phyloP scores from a whole-genome alignment of 345 rosid species.

The Boechera stricta region DNA sequence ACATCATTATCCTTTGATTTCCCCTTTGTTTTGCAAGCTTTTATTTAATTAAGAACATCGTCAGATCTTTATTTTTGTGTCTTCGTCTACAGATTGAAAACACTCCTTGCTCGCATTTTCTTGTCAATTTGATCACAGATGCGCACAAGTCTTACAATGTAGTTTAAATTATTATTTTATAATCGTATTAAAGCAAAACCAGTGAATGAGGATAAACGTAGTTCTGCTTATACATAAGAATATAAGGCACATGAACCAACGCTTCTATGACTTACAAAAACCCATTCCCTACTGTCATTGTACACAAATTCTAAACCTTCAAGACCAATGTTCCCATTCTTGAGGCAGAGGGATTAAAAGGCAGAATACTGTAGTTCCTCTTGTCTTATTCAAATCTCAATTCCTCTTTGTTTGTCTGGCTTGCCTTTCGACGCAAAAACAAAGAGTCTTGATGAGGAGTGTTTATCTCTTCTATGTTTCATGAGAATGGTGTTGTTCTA shows the following conservation, averaged over 20 bases:
- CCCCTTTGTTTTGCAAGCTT: slow-evolving; percentile 18
- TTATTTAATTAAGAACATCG: slow-evolving; percentile 10
- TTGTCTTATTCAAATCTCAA: slow-evolving; percentile 25
- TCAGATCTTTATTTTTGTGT: not conserved
- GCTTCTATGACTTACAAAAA: not conserved
- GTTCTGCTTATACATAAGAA: slow-evolving; percentile 6
- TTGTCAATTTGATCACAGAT: not conserved
- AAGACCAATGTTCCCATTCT: slow-evolving; percentile 4
- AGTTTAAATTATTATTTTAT: too few species aligned
- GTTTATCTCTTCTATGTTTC: slow-evolving; percentile 43
- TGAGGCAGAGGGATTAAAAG: slow-evolving; percentile 4
- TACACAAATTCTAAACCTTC: slow-evolving; percentile 11
- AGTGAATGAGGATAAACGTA: not conserved
- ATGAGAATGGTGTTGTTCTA: slow-evolving; percentile 42
- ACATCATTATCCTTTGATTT: not conserved
- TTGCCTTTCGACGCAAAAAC: not conserved
- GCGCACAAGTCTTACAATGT: not conserved
- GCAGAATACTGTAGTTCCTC: not conserved
- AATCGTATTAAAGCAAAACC: not conserved
- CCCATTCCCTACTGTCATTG: slow-evolving; percentile 5
- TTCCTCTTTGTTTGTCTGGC: slow-evolving; percentile 8
- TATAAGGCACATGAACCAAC: not conserved
- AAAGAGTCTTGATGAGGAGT: slow-evolving; percentile 6
- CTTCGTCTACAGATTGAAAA: not conserved
- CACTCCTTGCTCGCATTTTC: not conserved